A percentile compares a stretch with the other conserved stretches of the same genome.
Evolutionary conservation across 352 stramenopile genomes (phyloP).

Genomic region (Lagenidium sp.): DNA sequence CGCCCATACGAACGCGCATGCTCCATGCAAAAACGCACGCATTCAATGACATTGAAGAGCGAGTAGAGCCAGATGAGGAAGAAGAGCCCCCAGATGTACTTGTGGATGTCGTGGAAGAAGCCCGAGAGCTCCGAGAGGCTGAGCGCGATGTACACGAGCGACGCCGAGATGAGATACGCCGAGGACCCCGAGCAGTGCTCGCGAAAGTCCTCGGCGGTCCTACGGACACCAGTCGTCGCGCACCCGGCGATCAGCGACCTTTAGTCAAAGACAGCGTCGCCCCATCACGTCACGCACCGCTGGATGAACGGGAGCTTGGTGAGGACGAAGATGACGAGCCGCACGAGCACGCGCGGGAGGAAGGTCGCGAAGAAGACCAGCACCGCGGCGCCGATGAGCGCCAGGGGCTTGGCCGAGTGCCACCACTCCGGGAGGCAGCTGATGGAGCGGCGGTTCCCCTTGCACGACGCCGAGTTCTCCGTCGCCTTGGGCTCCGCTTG

Average conservation of each 20-base stretch:
- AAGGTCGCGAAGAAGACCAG: slow-evolving; percentile 86
- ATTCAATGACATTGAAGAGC: slow-evolving; percentile 84
- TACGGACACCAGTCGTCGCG: no score
- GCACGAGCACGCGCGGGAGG: slow-evolving; percentile 73
- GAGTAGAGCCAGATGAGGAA: slow-evolving; percentile 87
- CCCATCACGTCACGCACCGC: slow-evolving; percentile 33
- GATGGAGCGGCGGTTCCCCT: slow-evolving; percentile 29
- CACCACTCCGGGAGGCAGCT: slow-evolving; percentile 56
- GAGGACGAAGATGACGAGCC: slow-evolving; percentile 79
- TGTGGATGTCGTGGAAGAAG: slow-evolving; percentile 73
- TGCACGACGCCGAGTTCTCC: slow-evolving; percentile 8
- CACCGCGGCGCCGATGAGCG: slow-evolving; percentile 51
- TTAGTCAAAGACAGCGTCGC: no score
- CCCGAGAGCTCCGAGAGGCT: slow-evolving; percentile 34
- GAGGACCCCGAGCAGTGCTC: slow-evolving; percentile 66
- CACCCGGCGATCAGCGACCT: no score
- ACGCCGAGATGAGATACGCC: slow-evolving; percentile 78
- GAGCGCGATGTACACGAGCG: slow-evolving; percentile 59
- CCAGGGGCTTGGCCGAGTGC: slow-evolving; percentile 19
- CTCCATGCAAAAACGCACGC: slow-evolving; percentile 46
- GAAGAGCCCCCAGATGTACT: slow-evolving; percentile 84
- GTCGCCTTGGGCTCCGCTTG: not conserved
- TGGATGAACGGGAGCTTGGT: slow-evolving; percentile 80
- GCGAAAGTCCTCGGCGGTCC: slow-evolving; percentile 75
- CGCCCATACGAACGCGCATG: no score